Evolutionary conservation across 208 protist species (phyloP).

Genomic region (Strigomonas galati): DNA sequence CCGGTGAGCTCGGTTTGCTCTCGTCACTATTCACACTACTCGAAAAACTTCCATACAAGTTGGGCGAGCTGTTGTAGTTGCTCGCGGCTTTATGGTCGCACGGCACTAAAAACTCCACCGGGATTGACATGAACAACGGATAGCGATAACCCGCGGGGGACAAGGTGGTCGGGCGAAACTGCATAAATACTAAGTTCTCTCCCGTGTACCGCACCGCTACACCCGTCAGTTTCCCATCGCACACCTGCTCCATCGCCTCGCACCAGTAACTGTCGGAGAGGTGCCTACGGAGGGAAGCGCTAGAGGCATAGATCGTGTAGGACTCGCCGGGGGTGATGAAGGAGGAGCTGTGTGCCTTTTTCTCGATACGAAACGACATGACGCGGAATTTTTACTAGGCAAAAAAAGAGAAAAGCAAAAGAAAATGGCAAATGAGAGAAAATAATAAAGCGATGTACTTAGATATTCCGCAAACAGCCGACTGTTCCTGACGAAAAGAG

Average conservation of each 20-base stretch:
- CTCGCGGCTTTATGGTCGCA: conserved; percentile 19
- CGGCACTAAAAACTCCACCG: conserved; percentile 83
- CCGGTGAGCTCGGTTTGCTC: conserved; percentile 8
- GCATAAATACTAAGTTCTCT: conserved; percentile 77
- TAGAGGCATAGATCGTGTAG: conserved; percentile 72
- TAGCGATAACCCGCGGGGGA: conserved; percentile 83
- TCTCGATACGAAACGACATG: conserved; percentile 45
- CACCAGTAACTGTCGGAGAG: conserved; percentile 91
- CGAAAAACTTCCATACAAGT: conserved; percentile 30
- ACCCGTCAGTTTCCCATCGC: conserved; percentile 76
- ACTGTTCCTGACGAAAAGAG: too few relatives aligned
- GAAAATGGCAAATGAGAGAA: conserved; percentile 3
- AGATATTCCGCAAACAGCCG: neutral
- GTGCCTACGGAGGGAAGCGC: conserved; percentile 63
- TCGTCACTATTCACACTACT: conserved; percentile 24
- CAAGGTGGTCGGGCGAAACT: conserved; percentile 71
- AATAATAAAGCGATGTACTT: neutral
- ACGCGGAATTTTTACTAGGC: neutral
- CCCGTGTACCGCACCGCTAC: conserved; percentile 87
- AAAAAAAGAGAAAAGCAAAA: conserved; percentile 10
- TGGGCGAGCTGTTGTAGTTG: conserved; percentile 41
- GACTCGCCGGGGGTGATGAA: conserved; percentile 71
- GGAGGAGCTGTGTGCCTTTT: conserved; percentile 35
- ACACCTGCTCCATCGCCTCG: conserved; percentile 85
- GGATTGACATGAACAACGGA: conserved; percentile 88